Conservation (phyloP, 1,284 basidiomycete species). For the Tilletia walkeri region DNA sequence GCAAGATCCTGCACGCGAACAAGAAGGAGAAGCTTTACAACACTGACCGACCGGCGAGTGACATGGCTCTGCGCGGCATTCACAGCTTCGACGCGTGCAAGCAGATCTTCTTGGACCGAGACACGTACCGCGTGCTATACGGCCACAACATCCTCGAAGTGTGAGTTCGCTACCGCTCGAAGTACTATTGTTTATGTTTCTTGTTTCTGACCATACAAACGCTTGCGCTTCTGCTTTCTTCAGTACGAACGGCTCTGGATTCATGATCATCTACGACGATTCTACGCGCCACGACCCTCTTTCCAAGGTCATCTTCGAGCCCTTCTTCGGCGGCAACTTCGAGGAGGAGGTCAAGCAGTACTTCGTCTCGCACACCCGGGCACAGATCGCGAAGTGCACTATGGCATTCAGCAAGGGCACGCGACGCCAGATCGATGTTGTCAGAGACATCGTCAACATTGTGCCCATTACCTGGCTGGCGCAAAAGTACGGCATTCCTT, state of each 20-base stretch:
- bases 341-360: slow-evolving; percentile 23
- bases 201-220: neutral
- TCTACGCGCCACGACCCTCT: slow-evolving; percentile 23
- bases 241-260: slow-evolving; percentile 18
- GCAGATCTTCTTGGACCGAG: slow-evolving; percentile 44
- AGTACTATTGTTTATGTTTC: neutral
- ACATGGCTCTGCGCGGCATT: slow-evolving; percentile 55
- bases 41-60: slow-evolving; percentile 56
- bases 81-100: slow-evolving; percentile 62
- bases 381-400: slow-evolving; percentile 63
- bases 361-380: slow-evolving; percentile 60
- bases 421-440: slow-evolving; percentile 66
- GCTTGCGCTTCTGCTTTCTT: neutral
- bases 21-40: slow-evolving; percentile 61
- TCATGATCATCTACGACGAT: slow-evolving; percentile 27
- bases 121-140: slow-evolving; percentile 27
- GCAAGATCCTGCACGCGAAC: slow-evolving; percentile 66
- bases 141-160: slow-evolving; percentile 22
- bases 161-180: neutral
- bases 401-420: slow-evolving; percentile 63
- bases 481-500: slow-evolving; percentile 59
- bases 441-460: slow-evolving; percentile 68
- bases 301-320: slow-evolving; percentile 18
- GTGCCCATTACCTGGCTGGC: slow-evolving; percentile 65
- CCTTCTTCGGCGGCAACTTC: slow-evolving; percentile 26